phyloP scores from a whole-genome alignment of 805 yeast genomes.

The Candida khao-thaluensis region DNA sequence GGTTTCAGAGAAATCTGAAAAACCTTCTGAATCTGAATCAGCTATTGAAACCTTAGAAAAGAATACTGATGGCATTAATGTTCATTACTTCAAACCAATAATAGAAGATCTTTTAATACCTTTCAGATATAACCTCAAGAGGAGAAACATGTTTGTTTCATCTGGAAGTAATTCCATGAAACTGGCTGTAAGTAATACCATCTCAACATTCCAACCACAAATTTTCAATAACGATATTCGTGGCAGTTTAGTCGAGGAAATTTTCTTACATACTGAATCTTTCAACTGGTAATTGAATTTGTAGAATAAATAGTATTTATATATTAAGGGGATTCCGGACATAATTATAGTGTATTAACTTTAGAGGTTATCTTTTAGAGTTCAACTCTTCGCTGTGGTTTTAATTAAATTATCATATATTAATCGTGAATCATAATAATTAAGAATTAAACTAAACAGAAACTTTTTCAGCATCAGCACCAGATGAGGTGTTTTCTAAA shows the following conservation, averaged over 20 bases:
- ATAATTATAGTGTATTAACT: too few species aligned
- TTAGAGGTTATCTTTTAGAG: too few species aligned
- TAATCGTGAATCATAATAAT: not conserved
- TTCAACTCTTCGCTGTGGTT: too few species aligned
- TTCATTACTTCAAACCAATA: conserved; percentile 19
- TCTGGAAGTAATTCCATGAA: conserved; percentile 49
- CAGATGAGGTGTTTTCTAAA: conserved; percentile 2
- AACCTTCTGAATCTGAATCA: not conserved
- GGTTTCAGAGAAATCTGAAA: not conserved
- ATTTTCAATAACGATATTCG: conserved; percentile 29
- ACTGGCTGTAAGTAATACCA: conserved; percentile 35
- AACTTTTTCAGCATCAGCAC: conserved; percentile 1
- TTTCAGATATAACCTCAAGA: conserved; percentile 16
- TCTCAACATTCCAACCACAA: conserved; percentile 39
- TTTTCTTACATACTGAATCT: conserved; percentile 51
- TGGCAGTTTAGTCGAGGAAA: conserved; percentile 35
- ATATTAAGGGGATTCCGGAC: too few species aligned
- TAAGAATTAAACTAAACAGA: conserved; percentile 1
- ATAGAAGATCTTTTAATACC: conserved; percentile 18
- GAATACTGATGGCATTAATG: not conserved
- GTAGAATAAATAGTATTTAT: too few species aligned
- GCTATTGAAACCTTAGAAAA: not conserved
- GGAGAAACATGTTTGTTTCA: conserved; percentile 41
- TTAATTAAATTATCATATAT: conserved; percentile 3
- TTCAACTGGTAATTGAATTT: conserved; percentile 40